Base-by-base conservation (phyloP, 1,139 yeast genomes). In the Sugiyamaella paludigena region DNA sequence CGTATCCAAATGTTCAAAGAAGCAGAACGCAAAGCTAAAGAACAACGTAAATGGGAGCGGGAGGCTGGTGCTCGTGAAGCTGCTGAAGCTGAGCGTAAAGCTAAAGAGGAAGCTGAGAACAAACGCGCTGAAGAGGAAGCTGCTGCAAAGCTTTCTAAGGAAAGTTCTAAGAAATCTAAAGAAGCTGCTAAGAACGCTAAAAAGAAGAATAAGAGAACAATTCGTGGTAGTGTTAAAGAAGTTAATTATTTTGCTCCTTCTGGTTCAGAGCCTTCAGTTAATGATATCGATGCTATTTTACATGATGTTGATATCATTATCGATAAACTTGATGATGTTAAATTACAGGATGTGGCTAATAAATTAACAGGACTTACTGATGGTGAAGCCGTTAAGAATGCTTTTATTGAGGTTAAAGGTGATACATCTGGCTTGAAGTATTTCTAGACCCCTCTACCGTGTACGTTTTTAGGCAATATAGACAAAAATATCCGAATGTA, bases 61-160 rank as follows among this genome's bases (percentile, higher is more conserved):
- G 98, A 91, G 70, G 96, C 98, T 49, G 98, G 96, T 60, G 82
- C 95, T 39, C 87, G 98, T 78, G 85, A 89, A 68, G 98, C 92
- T 56, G 96, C 96, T 51, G 92, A 83, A 68, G 94, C 84, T 66
- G 94, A 89, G 45, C 77, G 78, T 61, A 81, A 81, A 64, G 86
- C 84, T 63, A 83, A 83, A 72, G 95, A 87, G 59, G 96, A 87
- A 58, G 96, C 85, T 58, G 97, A 87, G 66, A 79, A 79, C 63
- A 81, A 79, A 64, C 87, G 84, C 63, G 88, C 87, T 50, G 95
- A 84, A 69, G 88, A 79, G 49, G 94, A 81, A 48, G 86, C 83
- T 55, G 71, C 75, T 24, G 74, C 73, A 39, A 83, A 81, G 53
- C 75, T 78, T 47, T 65, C 73, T 47, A 75, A 78, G 42, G 88